Evolutionary conservation across 345 rosid genomes (phyloP), one percentile per base, ranked within the genome.

Genomic region (Eucalyptus cloeziana): DNA sequence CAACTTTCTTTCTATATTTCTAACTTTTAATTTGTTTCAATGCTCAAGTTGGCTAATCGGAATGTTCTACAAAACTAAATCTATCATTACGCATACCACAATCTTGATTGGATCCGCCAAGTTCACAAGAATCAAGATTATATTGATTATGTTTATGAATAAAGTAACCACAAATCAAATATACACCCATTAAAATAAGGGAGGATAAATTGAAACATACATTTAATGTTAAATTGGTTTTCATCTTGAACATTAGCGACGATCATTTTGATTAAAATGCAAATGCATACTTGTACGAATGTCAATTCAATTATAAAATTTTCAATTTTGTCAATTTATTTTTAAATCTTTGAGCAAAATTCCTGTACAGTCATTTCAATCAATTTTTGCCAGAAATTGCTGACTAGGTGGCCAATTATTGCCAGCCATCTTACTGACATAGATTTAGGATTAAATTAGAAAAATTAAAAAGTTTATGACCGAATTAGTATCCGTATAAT

Each of bases 301-400:
- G 1, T 3, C 0, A 76, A 40, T 76, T 76, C 5, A 76, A 10
- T 71, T 11, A 1, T 21, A 37, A 37, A 37, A 0, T 10, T 19
- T 37, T 16, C 0, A 3, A 8, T 8, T 71, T 37, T 71, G 2
- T 76, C 27, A 76, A 76, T 37, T 76, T 10, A 37, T 5, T 76
- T 37, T 6, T 76, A 76, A 37, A 37, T 5, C 1, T 76, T 22
- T 37, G 3, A 0, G 1, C 4, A n/a, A 64, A 64, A 14, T 30
- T 62, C n/a, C 1, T 13, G 1, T 1, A 3, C 0, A 25, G 2
- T 25, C 7, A 0, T 27, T 60, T 8, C 8, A 0, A 8, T 33
- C 21, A 14, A 7, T 15, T 64, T n/a, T 7, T 14, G 21, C 4
- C 0, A n/a, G 5, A 64, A 64, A 64, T 14, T 3, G 2, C 1